These are phyloP conservation scores for Polyporus arcularius DNA, from an alignment of 768 basidiomycete genomes.

Conservation along the genomic window DNA sequence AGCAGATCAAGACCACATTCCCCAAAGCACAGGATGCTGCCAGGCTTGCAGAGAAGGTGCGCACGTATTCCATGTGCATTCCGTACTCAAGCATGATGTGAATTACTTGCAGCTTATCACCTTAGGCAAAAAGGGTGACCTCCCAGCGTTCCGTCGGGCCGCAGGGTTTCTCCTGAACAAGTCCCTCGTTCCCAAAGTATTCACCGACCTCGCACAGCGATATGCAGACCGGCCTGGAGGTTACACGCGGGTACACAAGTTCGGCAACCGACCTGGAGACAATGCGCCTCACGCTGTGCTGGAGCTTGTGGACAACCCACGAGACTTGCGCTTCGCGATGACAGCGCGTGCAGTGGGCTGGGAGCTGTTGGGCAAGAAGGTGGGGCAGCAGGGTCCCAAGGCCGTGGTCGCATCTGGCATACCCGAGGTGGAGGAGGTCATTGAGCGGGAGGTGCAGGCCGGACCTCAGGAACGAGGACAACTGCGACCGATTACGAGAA, in stretches of 20 bases:
- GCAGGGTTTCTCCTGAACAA: conserved; percentile 78
- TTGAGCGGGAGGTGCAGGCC: conserved; percentile 51
- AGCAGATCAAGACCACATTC: conserved; percentile 93
- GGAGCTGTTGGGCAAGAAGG: conserved; percentile 66
- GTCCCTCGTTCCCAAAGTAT: conserved; percentile 76
- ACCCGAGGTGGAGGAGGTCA: conserved; percentile 42
- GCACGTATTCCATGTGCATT: neutral
- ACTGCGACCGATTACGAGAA: conserved; percentile 66
- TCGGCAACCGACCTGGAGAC: conserved; percentile 88
- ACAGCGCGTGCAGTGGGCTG: conserved; percentile 86
- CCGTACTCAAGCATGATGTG: neutral
- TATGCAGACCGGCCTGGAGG: conserved; percentile 86
- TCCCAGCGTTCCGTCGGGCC: conserved; percentile 69
- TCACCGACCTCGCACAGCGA: conserved; percentile 74
- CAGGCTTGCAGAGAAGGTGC: conserved; percentile 89
- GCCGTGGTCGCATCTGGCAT: conserved; percentile 55
- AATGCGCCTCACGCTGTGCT: conserved; percentile 91
- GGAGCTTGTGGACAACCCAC: conserved; percentile 93
- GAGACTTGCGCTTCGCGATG: conserved; percentile 86
- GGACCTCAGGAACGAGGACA: conserved; percentile 39
- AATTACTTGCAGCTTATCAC: conserved; percentile 72
- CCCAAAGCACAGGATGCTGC: conserved; percentile 94
- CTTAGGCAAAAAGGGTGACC: conserved; percentile 82
- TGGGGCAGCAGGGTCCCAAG: conserved; percentile 46
- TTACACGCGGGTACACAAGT: conserved; percentile 92